Evolutionary conservation across 2,329 filamentous ascomycete genomes (phyloP).

Genomic region (Arthroderma sp.): DNA sequence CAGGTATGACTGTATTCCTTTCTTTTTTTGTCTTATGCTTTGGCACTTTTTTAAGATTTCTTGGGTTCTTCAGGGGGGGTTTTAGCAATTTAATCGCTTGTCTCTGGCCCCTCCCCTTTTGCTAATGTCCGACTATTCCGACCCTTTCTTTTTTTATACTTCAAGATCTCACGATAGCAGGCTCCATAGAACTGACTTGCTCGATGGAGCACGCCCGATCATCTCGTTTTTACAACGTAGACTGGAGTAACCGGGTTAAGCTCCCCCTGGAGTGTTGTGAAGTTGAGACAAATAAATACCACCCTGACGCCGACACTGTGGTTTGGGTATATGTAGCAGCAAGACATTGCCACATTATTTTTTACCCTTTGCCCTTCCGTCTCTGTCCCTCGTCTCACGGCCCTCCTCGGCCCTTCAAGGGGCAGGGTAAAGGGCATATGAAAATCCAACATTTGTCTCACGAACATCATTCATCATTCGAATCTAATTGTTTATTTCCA

Average conservation of each 20-base stretch:
- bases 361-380: neutral
- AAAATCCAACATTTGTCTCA: conserved; percentile 3
- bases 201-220: neutral
- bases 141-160: neutral
- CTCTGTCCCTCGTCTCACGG: neutral
- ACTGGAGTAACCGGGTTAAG: too few relatives aligned
- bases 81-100: neutral
- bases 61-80: neutral
- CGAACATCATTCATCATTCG: neutral
- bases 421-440: neutral
- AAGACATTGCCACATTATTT: neutral
- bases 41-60: neutral
- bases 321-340: neutral
- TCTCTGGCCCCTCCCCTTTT: neutral
- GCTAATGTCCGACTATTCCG: neutral
- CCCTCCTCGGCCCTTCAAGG: neutral
- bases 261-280: neutral
- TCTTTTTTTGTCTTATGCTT: neutral
- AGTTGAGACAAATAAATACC: neutral
- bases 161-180: neutral
- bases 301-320: neutral
- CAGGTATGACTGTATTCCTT: neutral
- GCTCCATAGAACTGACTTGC: neutral
- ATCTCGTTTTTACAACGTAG: neutral
- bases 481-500: neutral